Base-by-base conservation (phyloP, 169 alveolate genomes). In the Cryptosporidium viatorum region DNA sequence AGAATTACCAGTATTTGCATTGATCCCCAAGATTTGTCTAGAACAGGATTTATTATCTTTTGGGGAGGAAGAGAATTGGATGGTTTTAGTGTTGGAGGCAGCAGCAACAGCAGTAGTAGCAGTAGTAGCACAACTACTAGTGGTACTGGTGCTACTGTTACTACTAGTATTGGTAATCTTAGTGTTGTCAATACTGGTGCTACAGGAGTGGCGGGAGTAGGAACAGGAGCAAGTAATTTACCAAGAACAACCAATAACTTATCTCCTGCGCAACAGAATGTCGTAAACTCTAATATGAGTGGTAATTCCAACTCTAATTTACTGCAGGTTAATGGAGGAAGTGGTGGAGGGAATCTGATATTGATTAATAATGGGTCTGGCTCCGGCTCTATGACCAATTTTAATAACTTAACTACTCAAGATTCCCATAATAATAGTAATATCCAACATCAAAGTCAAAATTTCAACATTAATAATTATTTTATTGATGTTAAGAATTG, bases 61-160 rank as follows among this genome's bases (percentile, higher is more conserved):
- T 80, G 89, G 89, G 89, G 89, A 26, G 89, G 62, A 4, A 80
- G 89, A 65, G 89, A 80, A 10, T 80, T 73, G 18, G 84, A 70
- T 5, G 18, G 48, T 23, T 50, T 65, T 65, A 35, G 6, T 43
- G 8, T 9, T 41, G 48, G 0, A 6, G 3, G 12, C 26, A 43
- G 10, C 2, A 43, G n/a, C 10, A 65, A 65, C n/a, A 59, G 0
- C 31, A 43, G 5, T 29, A 31, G 18, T 8, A 12, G 1, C 26
- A 29, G 4, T 37, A 29, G 51, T 35, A 29, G 23, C n/a, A n/a
- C n/a, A n/a, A n/a, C n/a, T n/a, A n/a, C n/a, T 16, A 26, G 16
- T 26, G 50, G 45, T 7, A 12, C 71, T 8, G 45, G 71, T 5
- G 7, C 3, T 37, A 37, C 7, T 37, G 7, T 5, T 37, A 37